Evolutionary conservation across 345 rosid species (phyloP), one percentile per base, ranked within the genome.

Genomic region (Brassica incana): DNA sequence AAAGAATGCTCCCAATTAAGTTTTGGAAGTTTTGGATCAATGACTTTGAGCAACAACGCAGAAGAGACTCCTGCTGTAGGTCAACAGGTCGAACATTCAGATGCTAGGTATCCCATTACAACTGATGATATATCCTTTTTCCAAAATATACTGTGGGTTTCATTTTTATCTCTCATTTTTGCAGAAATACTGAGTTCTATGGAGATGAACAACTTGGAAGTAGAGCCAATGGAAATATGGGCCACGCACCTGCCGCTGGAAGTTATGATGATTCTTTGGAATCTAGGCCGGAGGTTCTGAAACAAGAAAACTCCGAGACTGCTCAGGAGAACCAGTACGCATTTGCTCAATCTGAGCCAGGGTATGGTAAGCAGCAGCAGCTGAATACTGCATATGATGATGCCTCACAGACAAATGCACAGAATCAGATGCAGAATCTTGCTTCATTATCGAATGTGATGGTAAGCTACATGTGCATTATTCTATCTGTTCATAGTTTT

Each of bases 351-450:
- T 3, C 52, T 11, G 52, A 43, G 52, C 52, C 52, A 43, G 52
- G 52, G n/a, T 11, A 43, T 43, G 52, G 14, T 3, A 43, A 43
- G 52, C 23, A 20, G 23, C 54, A 48, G 54, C 54, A 48, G 54
- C 54, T 12, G 5, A 48, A 48, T 48, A 1, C 54, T 48, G 16
- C 54, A 48, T 12, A 45, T 45, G 52, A 50, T 50, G 18, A 50
- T 50, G 18, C 56, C 7, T 50, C 56, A 50, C 56, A 50, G 16
- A 50, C 8, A 50, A n/a, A 50, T 50, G 58, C 6, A 50, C 18
- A 50, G 58, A 72, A 65, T 56, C 77, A 78, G 81, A 74, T 89
- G 84, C 98, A 87, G 84, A 48, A 48, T 14, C 54, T 50, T 50
- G 58, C 18, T 50, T 50, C 58, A 0, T 50, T 50, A 50, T 50